Conservation (phyloP, 306 rosid genomes). For the Rubus parviflorus region DNA sequence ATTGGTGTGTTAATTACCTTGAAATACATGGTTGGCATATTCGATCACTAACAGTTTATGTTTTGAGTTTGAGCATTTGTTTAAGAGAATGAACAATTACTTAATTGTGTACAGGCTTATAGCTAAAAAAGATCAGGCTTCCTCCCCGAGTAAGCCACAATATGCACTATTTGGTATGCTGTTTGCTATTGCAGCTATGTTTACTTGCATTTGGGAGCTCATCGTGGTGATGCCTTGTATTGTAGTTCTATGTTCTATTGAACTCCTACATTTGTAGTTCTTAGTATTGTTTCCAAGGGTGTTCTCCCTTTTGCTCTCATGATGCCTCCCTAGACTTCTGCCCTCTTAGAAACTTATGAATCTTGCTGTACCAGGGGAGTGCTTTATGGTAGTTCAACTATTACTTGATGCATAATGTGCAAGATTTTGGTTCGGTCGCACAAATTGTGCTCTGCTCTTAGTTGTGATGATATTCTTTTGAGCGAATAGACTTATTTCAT, state of each 20-base stretch:
- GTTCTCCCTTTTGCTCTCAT: neutral
- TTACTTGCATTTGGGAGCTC: constrained; percentile 1
- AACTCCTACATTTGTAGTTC: constrained; percentile 12
- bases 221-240: no score
- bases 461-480: no score
- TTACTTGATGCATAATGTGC: constrained; percentile 5
- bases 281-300: neutral
- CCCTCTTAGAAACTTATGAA: neutral
- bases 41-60: neutral
- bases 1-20: neutral
- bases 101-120: no score
- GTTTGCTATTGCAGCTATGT: neutral
- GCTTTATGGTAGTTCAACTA: neutral
- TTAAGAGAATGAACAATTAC: no score
- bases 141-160: neutral
- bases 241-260: constrained; percentile 9
- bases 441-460: neutral
- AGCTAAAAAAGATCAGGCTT: neutral
- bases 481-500: no score
- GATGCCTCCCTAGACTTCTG: neutral
- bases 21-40: neutral
- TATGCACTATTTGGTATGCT: constrained; percentile 1
- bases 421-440: neutral
- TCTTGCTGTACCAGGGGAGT: neutral
- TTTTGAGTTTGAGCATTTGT: neutral